Percentiles rank a stretch among this genome's conserved stretches.
Conservation (phyloP, 2,329 filamentous ascomycete species). For the Trichothecium roseum region DNA sequence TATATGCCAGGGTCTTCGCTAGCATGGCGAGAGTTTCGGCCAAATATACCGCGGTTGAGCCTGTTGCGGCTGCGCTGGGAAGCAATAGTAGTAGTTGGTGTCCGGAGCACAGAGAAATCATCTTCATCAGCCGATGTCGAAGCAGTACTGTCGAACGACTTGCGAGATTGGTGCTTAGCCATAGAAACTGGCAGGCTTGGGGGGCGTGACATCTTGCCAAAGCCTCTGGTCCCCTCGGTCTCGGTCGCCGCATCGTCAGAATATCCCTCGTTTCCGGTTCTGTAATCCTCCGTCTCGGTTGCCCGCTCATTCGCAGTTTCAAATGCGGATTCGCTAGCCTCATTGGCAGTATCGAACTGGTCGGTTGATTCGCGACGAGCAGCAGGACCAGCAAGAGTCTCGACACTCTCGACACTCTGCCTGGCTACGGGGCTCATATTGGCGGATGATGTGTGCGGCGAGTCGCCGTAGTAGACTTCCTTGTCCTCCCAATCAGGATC, state of each 20-base stretch:
- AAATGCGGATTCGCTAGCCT: constrained; percentile 56
- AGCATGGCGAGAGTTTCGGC: constrained; percentile 48
- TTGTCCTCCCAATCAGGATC: constrained; percentile 90
- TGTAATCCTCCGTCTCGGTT: constrained; percentile 90
- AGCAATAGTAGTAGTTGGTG: constrained; percentile 47
- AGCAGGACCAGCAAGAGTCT: constrained; percentile 3
- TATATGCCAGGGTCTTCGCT: constrained; percentile 49
- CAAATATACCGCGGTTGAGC: constrained; percentile 51
- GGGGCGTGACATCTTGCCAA: constrained; percentile 29
- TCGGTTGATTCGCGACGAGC: constrained; percentile 45
- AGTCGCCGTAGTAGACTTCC: constrained; percentile 10
- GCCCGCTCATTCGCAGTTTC: constrained; percentile 66
- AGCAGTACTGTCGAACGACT: constrained; percentile 76
- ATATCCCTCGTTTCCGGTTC: constrained; percentile 77
- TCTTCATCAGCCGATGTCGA: constrained; percentile 77
- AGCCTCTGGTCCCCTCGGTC: constrained; percentile 56
- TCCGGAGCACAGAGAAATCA: constrained; percentile 44
- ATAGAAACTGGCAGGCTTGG: constrained; percentile 27
- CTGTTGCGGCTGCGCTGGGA: constrained; percentile 64
- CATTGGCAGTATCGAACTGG: constrained; percentile 72
- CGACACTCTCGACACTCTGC: constrained; percentile 6
- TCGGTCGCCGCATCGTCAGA: constrained; percentile 82
- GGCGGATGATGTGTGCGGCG: constrained; percentile 14
- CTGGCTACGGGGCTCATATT: constrained; percentile 8
- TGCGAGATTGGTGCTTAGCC: constrained; percentile 38